Base-by-base conservation (phyloP, 1,284 basidiomycete genomes). In the Ustilago cynodontis region DNA sequence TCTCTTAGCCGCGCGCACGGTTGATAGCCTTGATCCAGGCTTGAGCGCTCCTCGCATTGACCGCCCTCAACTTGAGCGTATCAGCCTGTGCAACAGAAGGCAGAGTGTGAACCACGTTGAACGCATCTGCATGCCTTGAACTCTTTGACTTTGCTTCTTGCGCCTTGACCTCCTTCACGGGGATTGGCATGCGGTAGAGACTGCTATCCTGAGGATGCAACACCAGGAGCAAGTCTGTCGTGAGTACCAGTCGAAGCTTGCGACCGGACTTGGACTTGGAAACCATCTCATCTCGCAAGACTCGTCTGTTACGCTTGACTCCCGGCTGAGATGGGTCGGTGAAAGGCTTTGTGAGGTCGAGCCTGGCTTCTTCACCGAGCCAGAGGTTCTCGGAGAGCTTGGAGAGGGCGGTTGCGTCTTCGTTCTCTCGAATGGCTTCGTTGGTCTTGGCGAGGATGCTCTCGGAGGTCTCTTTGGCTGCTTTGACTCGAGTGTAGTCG, bases 331-430 rank as follows among this genome's bases (percentile, higher is more conserved):
- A 88, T 93, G 91, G 78, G 90, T 89, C 1, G 92, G 39, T 90
- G 10, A 94, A 97, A 0, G 93, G 92, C 2, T 92, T 93, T 0
- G 94, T 95, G n/a, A 98, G 88, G 84, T 98, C 94, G 10, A 70
- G 59, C 50, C 59, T 52, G 14, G 71, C 70, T 37, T 68, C 70
- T 59, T 51, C 70, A 11, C 62, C 64, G 59, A 95, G 91, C 91
- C 92, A 95, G 3, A 98, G 88, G 79, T 92, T 88, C 71, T 92
- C 90, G 7, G 92, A 93, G 29, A 98, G 89, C 18, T 88, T 88
- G 54, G 88, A 89, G 11, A 98, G 88, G 11, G 91, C 90, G 74
- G 93, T 93, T 3, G 88, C 86, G 1, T 91, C 91, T 86, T 98
- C 94, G 69, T 92, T 91, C n/a, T 93, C 90, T 6, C 94, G 89